phyloP scores from a whole-genome alignment of 2,329 filamentous ascomycete species.

The Boeremia lycopersici region DNA sequence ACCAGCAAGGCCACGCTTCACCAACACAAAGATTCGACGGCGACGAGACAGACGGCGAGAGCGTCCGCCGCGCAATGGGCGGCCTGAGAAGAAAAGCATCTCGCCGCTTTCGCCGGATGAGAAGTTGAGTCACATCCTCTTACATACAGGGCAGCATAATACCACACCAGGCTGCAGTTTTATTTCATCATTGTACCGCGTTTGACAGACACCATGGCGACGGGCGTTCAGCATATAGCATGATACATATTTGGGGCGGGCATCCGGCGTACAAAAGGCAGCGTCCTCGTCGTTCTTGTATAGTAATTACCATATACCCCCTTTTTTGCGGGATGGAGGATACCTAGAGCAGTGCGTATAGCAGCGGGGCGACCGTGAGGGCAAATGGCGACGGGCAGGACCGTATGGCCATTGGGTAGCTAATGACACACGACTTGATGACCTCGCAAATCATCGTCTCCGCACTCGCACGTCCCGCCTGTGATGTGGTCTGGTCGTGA shows the following conservation, averaged over 20 bases:
- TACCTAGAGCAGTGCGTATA: not conserved
- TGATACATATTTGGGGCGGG: constrained; percentile 4
- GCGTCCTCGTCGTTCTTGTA: constrained; percentile 14
- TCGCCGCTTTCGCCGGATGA: constrained; percentile 32
- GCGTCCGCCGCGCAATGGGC: constrained; percentile 26
- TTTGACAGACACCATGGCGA: constrained; percentile 2
- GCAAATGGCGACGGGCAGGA: not conserved
- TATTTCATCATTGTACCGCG: not conserved
- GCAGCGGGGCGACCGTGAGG: not conserved
- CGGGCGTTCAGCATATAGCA: constrained; percentile 10
- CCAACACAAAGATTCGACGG: constrained; percentile 11
- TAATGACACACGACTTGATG: constrained; percentile 18
- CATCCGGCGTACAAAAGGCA: constrained; percentile 14
- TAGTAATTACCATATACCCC: constrained; percentile 22
- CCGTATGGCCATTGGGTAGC: not conserved
- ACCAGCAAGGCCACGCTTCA: constrained; percentile 3
- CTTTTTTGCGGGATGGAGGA: constrained; percentile 7
- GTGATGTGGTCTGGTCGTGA: too few species aligned
- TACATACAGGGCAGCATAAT: not conserved
- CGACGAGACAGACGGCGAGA: constrained; percentile 32
- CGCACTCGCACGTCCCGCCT: too few species aligned
- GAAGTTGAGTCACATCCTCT: constrained; percentile 1
- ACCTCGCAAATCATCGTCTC: not conserved
- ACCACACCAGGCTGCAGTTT: not conserved
- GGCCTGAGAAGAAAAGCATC: constrained; percentile 33